Conservation (phyloP, 225 moss, liverwort and hornwort genomes). For the Polytrichum formosum region DNA sequence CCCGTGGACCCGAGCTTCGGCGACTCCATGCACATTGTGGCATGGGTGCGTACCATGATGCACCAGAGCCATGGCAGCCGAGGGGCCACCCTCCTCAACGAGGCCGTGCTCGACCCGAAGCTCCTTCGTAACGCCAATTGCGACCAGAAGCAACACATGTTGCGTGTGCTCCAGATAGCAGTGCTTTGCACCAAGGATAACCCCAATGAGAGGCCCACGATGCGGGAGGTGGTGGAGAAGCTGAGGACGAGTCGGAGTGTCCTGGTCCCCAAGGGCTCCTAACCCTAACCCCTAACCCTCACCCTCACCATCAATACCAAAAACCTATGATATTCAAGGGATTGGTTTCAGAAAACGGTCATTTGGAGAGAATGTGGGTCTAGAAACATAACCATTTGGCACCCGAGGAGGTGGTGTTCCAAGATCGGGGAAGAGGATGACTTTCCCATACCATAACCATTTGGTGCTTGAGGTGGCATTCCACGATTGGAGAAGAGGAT, state of each 20-base stretch:
- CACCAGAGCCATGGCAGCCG: slow-evolving; percentile 31
- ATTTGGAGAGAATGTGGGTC: too few relatives aligned
- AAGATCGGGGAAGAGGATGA: too few relatives aligned
- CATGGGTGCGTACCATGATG: slow-evolving; percentile 43
- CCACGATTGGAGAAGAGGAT: too few relatives aligned
- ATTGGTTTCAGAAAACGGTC: too few relatives aligned
- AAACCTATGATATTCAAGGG: too few relatives aligned
- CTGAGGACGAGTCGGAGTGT: slow-evolving; percentile 25
- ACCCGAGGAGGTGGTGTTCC: too few relatives aligned
- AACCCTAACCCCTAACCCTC: too few relatives aligned
- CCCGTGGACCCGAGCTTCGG: slow-evolving; percentile 40
- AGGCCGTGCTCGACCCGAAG: slow-evolving; percentile 43
- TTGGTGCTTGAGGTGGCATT: too few relatives aligned
- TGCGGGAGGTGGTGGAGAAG: slow-evolving; percentile 61
- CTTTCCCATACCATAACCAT: too few relatives aligned
- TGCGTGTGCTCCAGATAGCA: slow-evolving; percentile 46
- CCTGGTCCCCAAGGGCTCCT: too few relatives aligned
- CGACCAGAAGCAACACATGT: slow-evolving; percentile 49
- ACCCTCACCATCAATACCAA: too few relatives aligned
- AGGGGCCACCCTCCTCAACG: slow-evolving; percentile 16
- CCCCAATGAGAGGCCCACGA: slow-evolving; percentile 49
- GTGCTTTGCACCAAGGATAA: slow-evolving; percentile 44
- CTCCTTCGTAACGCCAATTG: slow-evolving; percentile 40
- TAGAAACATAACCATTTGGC: too few relatives aligned
- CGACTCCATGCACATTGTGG: slow-evolving; percentile 41